Base-by-base conservation (phyloP, 2,329 filamentous ascomycete genomes). In the Colletotrichum tamarilloi region DNA sequence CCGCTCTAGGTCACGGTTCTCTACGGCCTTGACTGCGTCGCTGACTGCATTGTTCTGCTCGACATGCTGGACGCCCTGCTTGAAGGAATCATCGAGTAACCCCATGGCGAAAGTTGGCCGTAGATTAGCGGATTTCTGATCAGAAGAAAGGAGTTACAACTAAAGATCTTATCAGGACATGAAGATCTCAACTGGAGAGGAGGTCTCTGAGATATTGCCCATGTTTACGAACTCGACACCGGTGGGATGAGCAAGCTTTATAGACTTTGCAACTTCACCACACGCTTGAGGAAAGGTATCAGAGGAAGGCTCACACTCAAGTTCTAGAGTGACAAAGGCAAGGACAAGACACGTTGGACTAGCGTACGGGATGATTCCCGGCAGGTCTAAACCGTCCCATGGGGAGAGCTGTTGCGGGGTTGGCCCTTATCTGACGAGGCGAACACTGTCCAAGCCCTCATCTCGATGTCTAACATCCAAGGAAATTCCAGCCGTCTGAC, bases 1-100 rank as follows among this genome's bases (percentile, higher is more conserved):
- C 11, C 67, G 67, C 35, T 69, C 60, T 11, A 69, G 67, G 16
- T 69, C 67, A 28, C 60, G 67, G 28, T 69, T 53, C 26, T 65
- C 60, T 16, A 69, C 38, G n/a, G 53, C 67, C 35, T 69, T 69
- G 26, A 69, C 52, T 6, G 60, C 59, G 7, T 64, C 67, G 28
- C 32, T 38, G 19, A 64, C 60, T 14, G 35, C 32, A 46, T 46
- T 38, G 19, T 65, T 42, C 19, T 68, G 66, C 35, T 69, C 67
- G 38, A 69, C 14, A 6, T 69, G 67, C 22, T 65, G 67, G 9
- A 58, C 67, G 1, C 35, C 59, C 14, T 62, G 52, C 19, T 57
- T 35, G 8, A 19, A 5, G 9, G 26, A 14, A 5, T 69, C 53
- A 11, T 65, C 26, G 2, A n/a, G n/a, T 5, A 53, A 11, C 2